Percentiles rank a stretch among this genome's conserved stretches.
phyloP scores from a whole-genome alignment of 1,284 basidiomycete genomes.

The Ustilago tritici region DNA sequence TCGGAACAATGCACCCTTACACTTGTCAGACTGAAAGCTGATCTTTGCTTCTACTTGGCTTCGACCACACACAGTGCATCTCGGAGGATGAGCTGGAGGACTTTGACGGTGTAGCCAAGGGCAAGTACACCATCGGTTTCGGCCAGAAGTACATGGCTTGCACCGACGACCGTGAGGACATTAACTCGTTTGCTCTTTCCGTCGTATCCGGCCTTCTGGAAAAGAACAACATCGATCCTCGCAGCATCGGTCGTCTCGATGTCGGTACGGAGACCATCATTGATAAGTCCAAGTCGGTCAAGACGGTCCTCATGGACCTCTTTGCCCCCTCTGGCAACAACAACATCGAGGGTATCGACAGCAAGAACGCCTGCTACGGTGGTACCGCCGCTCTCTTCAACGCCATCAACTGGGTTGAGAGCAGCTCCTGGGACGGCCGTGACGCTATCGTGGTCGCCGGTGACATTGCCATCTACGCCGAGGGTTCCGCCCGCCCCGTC shows the following conservation, averaged over 20 bases:
- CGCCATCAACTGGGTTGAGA: constrained; percentile 91
- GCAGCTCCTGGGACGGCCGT: constrained; percentile 95
- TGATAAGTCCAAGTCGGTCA: constrained; percentile 99
- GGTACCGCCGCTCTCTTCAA: constrained; percentile 98
- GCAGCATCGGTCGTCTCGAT: constrained; percentile 94
- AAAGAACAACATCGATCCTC: constrained; percentile 96
- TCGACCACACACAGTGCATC: constrained; percentile 56
- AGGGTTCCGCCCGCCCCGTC: constrained; percentile 92
- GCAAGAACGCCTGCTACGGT: constrained; percentile 99
- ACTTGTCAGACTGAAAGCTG: constrained; percentile 2
- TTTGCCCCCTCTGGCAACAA: constrained; percentile 91
- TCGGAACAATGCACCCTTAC: background rate
- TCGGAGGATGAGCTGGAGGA: constrained; percentile 75
- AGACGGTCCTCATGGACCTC: constrained; percentile 98
- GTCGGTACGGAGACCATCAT: constrained; percentile 99
- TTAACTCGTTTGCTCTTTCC: constrained; percentile 96
- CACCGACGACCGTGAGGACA: constrained; percentile 94
- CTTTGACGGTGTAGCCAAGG: constrained; percentile 93
- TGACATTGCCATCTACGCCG: constrained; percentile 98
- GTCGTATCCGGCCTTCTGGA: constrained; percentile 80
- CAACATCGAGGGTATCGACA: constrained; percentile 98
- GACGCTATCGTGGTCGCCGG: constrained; percentile 97
- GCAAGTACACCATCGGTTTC: constrained; percentile 99
- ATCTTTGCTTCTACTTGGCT: background rate
- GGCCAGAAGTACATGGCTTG: constrained; percentile 98